Evolutionary conservation across 768 basidiomycete species (phyloP), one percentile per base, ranked within the genome.

Genomic region (Boletus tomentosulus): DNA sequence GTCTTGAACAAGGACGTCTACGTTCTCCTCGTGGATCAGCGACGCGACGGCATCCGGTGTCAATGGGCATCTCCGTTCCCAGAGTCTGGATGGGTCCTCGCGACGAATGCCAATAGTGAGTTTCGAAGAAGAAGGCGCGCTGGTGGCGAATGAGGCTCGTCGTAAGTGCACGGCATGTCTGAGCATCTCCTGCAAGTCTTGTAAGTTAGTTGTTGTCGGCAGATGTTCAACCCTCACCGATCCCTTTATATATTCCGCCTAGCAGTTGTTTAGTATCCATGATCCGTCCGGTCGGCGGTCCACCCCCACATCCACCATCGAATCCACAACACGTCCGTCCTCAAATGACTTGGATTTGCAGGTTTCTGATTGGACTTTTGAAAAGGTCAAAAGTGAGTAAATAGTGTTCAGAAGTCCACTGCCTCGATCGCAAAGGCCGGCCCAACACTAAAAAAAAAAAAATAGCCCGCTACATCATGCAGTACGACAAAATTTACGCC

Each of bases 61-160:
- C 43, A 97, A 73, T 3, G 94, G 92, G 30, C 80, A 83, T 16
- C 94, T 79, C 9, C 94, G 78, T 66, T 96, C 94, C 92, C 92
- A 97, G 51, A 90, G 82, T 48, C 94, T 75, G 30, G 70, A 59
- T 0, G 88, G 85, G 64, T 95, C 88, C 67, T 97, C 94, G 37
- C 86, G 81, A 16, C 90, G 74, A 25, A 87, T 77, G 19, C 85
- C 85, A 13, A 87, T 57, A 22, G 72, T 76, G 19, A 77, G 69
- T 50, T 64, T 67, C 24, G 60, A 54, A n/a, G 65, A 43, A 9
- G 68, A 57, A 48, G 62, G 44, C 8, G 56, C 39, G 30, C 44
- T 38, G 1, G 61, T 67, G 22, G 58, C 48, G 33, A 67, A 57
- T n/a, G 69, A 57, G 25, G 67, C 58, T n/a, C 59, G 60, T 22